Conservation (phyloP, 371 early-diverging fungal species). For the Mucor mucedo region DNA sequence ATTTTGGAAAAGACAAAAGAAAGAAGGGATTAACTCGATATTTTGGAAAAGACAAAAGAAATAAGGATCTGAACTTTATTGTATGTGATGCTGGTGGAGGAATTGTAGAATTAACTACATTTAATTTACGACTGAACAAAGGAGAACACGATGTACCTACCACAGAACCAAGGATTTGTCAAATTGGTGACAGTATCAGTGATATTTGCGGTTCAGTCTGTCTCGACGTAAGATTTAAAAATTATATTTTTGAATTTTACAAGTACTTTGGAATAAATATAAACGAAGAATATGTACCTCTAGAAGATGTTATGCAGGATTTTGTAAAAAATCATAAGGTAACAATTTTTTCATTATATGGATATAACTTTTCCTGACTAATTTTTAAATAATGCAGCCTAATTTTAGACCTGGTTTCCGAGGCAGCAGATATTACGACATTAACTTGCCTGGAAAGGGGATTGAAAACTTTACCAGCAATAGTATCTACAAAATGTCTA, state of each 20-base stretch:
- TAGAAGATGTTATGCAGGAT: not conserved
- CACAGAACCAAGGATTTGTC: not conserved
- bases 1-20: no score
- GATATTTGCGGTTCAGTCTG: conserved; percentile 54
- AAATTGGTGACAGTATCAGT: conserved; percentile 48
- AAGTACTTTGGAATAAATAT: not conserved
- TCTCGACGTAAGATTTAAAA: conserved; percentile 45
- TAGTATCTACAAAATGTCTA: no score
- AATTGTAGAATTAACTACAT: conserved; percentile 45
- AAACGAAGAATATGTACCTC: not conserved
- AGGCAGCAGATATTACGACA: no score
- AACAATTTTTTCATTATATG: no score
- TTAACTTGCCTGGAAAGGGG: no score
- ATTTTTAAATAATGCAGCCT: no score
- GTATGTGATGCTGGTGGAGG: conserved; percentile 57
- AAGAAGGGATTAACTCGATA: no score
- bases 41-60: no score
- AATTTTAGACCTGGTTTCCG: no score
- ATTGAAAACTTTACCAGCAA: no score
- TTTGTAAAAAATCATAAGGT: no score
- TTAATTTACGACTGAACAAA: not conserved
- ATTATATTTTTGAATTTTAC: not conserved
- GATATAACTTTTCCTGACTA: no score
- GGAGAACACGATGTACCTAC: not conserved
- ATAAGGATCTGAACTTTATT: conserved; percentile 59